Percentiles rank a stretch among this genome's conserved stretches.
phyloP scores from a whole-genome alignment of 192 early-diverging fungal species.

The Backusella tuberculispora region DNA sequence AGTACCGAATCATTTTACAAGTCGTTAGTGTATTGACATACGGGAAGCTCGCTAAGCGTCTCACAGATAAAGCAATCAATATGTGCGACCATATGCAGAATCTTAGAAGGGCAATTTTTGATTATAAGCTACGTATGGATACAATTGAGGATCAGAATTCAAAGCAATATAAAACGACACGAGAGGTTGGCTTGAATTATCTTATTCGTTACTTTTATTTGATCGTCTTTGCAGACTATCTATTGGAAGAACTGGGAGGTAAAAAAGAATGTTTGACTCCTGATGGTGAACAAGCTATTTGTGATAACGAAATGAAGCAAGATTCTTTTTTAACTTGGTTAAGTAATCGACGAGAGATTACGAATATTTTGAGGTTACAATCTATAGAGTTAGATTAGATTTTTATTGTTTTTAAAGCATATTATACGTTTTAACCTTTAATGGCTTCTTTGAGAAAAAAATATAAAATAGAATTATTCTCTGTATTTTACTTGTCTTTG shows the following conservation, averaged over 20 bases:
- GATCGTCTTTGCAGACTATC: slow-evolving; percentile 66
- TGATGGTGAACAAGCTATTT: slow-evolving; percentile 20
- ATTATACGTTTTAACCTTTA: background rate
- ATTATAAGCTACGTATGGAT: slow-evolving; percentile 57
- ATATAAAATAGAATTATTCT: background rate
- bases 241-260: slow-evolving; percentile 52
- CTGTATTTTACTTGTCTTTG: background rate
- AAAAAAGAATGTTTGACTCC: slow-evolving; percentile 10
- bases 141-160: slow-evolving; percentile 41
- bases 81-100: slow-evolving; percentile 71
- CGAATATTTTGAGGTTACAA: slow-evolving; percentile 44
- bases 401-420: no score
- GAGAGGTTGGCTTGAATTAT: slow-evolving; percentile 58
- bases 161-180: slow-evolving; percentile 37
- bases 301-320: slow-evolving; percentile 29
- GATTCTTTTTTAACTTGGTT: slow-evolving; percentile 56
- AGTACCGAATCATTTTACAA: slow-evolving; percentile 61
- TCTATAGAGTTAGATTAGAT: slow-evolving; percentile 31
- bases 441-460: slow-evolving; percentile 4
- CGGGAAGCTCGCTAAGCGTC: slow-evolving; percentile 60
- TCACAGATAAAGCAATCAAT: slow-evolving; percentile 62
- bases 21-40: slow-evolving; percentile 55
- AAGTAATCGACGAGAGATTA: slow-evolving; percentile 54
- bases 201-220: slow-evolving; percentile 68
- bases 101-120: slow-evolving; percentile 57